These are phyloP conservation scores for Penicillium robsamsonii DNA, from an alignment of 495 filamentous ascomycete species.

Conservation along the genomic window DNA sequence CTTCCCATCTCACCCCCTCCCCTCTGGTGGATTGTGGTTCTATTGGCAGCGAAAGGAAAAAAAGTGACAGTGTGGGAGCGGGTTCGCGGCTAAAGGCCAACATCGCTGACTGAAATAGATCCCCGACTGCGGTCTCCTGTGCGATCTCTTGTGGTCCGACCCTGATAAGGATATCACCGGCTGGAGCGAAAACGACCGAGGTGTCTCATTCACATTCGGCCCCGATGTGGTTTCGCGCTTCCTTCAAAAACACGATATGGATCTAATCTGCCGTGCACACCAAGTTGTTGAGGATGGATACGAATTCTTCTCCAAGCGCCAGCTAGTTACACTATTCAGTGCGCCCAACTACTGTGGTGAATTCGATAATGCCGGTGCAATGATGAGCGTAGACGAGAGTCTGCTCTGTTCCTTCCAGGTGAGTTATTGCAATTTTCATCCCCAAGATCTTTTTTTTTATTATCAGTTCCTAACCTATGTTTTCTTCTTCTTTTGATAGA, in stretches of 20 bases:
- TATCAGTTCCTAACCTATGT: constrained; percentile 8
- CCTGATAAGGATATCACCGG: constrained; percentile 99
- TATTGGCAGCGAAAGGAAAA: constrained; percentile 2
- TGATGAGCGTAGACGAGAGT: constrained; percentile 99
- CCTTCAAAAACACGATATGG: constrained; percentile 99
- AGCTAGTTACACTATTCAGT: constrained; percentile 96
- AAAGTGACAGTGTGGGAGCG: constrained; percentile 30
- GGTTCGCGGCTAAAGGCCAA: constrained; percentile 40
- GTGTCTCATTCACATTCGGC: constrained; percentile 98
- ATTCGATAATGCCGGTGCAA: constrained; percentile 98
- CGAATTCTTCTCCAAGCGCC: constrained; percentile 98
- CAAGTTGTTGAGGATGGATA: constrained; percentile 99
- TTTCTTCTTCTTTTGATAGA: constrained; percentile 50
- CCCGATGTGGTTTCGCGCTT: constrained; percentile 99
- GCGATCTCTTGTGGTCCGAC: constrained; percentile 97
- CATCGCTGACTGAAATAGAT: constrained; percentile 69
- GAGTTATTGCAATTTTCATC: constrained; percentile 8
- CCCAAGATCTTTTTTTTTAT: neutral
- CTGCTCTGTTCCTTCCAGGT: constrained; percentile 99
- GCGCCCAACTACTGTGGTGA: constrained; percentile 99
- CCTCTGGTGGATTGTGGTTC: constrained; percentile 5
- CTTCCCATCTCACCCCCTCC: constrained; percentile 12
- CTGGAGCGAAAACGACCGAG: constrained; percentile 98
- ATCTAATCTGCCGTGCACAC: constrained; percentile 97
- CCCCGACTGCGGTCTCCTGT: constrained; percentile 94